These are phyloP conservation scores for Sclerotinia subarctica DNA, from an alignment of 2,329 filamentous ascomycete genomes.

Conservation along the genomic window DNA sequence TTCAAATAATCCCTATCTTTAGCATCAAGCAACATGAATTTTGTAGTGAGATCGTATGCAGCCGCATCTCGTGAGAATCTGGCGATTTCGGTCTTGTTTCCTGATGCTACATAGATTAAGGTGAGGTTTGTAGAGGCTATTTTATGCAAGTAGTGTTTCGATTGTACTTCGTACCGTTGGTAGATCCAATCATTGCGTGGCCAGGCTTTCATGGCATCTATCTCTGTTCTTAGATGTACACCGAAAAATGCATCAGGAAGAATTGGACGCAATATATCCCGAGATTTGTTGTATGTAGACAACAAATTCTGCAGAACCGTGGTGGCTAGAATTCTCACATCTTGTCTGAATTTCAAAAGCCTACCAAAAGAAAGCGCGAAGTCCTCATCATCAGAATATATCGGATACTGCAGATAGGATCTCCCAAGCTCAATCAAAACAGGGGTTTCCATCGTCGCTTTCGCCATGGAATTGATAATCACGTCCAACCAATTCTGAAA, in stretches of 20 bases:
- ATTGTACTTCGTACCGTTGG: conserved; percentile 37
- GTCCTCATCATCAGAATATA: conserved; percentile 25
- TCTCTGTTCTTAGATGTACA: conserved; percentile 33
- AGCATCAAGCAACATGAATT: conserved; percentile 42
- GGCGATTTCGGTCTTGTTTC: conserved; percentile 40
- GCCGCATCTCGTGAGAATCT: conserved; percentile 41
- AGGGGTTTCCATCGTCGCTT: conserved; percentile 9
- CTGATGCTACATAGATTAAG: conserved; percentile 45
- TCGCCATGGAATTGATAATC: neutral
- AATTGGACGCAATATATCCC: conserved; percentile 19
- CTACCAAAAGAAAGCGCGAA: conserved; percentile 30
- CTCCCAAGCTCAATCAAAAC: conserved; percentile 27
- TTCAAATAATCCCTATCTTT: conserved; percentile 39
- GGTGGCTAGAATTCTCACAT: conserved; percentile 30
- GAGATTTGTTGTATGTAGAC: conserved; percentile 17
- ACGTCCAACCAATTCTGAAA: conserved; percentile 1
- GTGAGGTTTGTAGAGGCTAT: conserved; percentile 32
- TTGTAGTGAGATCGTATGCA: conserved; percentile 40
- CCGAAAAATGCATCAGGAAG: conserved; percentile 28
- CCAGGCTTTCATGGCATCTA: conserved; percentile 30
- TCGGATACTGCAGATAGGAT: conserved; percentile 32
- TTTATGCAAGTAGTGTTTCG: conserved; percentile 40
- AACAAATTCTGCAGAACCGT: conserved; percentile 24
- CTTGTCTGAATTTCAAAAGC: conserved; percentile 31
- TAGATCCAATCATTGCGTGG: conserved; percentile 21